Conservation (phyloP, 768 basidiomycete species). For the Strobilomyces dryophilus region DNA sequence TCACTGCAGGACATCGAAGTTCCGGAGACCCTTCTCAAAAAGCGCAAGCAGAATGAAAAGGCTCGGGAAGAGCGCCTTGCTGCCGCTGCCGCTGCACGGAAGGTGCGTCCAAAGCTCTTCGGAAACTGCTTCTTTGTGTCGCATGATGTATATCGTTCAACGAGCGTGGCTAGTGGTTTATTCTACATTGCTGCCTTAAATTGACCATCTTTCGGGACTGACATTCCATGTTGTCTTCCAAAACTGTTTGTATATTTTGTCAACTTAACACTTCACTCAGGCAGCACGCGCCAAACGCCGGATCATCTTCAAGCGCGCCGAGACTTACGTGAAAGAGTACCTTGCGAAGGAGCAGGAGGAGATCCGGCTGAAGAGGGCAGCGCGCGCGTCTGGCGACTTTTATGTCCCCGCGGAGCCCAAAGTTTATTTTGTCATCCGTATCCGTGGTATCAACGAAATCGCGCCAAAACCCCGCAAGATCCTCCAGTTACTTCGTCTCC, state of each 20-base stretch:
- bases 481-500: conserved; percentile 94
- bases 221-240: conserved; percentile 17
- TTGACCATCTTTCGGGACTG: conserved; percentile 86
- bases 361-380: conserved; percentile 90
- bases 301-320: conserved; percentile 99
- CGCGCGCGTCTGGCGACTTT: conserved; percentile 89
- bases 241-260: conserved; percentile 3
- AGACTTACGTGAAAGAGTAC: conserved; percentile 98
- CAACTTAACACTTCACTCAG: conserved; percentile 39
- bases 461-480: conserved; percentile 99
- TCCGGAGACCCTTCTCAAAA: conserved; percentile 99
- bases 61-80: conserved; percentile 88
- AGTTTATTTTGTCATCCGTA: conserved; percentile 96
- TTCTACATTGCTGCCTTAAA: conserved; percentile 71
- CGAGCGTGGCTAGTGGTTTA: conserved; percentile 66
- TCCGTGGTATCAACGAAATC: conserved; percentile 99
- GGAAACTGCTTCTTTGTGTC: conserved; percentile 12
- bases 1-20: conserved; percentile 79
- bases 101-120: conserved; percentile 52
- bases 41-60: conserved; percentile 97
- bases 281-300: conserved; percentile 88
- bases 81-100: conserved; percentile 79
- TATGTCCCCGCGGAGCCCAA: conserved; percentile 97
- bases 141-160: conserved; percentile 83
- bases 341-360: conserved; percentile 90